Evolutionary conservation across 345 rosid species (phyloP), one percentile per base, ranked within the genome.

Genomic region (Salix udensis): DNA sequence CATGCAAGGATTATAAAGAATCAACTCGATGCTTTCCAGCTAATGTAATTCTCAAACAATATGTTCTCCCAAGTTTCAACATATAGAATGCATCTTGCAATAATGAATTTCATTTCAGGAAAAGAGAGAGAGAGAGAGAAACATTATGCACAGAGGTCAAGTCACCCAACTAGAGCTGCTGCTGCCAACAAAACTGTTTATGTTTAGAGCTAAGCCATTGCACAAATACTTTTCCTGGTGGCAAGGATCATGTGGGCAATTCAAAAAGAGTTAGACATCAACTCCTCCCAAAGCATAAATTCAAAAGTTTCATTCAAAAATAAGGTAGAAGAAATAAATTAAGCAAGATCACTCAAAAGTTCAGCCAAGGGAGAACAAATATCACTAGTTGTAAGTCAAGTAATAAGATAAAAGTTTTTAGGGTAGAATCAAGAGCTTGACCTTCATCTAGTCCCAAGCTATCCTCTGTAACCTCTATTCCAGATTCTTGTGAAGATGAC

Each of bases 381-480:
- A 15, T 26, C 67, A 37, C 70, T 28, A 48, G 36, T 50, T 6
- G 16, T 4, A 31, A 73, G 30, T 76, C 46, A 61, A 21, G 65
- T 11, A 48, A 67, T 65, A 65, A 82, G 73, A 64, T 50, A 67
- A 72, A 34, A 8, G 31, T 3, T 5, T 44, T 7, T 6, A 72
- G 50, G 68, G 6, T 26, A 81, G 71, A n/a, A 39, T 14, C 61
- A 46, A 21, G 72, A 42, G 36, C 61, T 40, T 68, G 36, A 96
- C 99, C 97, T 84, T 91, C 96, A 34, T 88, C 90, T 30, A 79
- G 40, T 65, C 78, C 73, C 42, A 74, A 83, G 68, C 77, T 73
- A 44, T 88, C 88, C 67, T 91, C 84, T 42, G 78, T 70, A 7
- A 65, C 69, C 44, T 82, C 84, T 74, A 65, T 48, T 71, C 73